Evolutionary conservation across 2,329 filamentous ascomycete genomes (phyloP).

Genomic region (Ophiostoma quercus): DNA sequence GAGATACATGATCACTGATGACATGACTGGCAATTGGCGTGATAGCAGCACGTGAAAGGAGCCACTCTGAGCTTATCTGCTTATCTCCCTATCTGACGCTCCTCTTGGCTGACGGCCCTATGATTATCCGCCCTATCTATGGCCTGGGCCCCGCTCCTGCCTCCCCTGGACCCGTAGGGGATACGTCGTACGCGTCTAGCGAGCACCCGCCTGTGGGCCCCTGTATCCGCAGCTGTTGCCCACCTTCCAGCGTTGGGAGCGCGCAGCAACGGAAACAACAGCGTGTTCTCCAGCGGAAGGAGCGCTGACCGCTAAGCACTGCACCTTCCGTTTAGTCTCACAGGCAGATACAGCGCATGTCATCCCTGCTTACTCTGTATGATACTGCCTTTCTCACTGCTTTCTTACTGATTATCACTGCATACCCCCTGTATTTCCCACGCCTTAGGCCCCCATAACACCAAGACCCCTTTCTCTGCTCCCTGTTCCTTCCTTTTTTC

Average conservation of each 20-base stretch:
- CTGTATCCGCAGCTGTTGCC: conserved; percentile 6
- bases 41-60: conserved; percentile 14
- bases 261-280: conserved; percentile 5
- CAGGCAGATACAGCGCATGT: background rate
- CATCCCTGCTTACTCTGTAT: background rate
- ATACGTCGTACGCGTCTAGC: conserved; percentile 13
- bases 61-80: background rate
- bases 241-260: background rate
- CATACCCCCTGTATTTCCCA: background rate
- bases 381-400: background rate
- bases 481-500: conserved; percentile 19
- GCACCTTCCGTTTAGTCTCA: background rate
- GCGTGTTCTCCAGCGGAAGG: conserved; percentile 9
- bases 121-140: conserved; percentile 15
- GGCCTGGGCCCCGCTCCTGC: background rate
- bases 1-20: background rate
- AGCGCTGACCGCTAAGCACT: background rate
- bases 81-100: background rate
- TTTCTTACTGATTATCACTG: too few species aligned
- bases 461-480: background rate
- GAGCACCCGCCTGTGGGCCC: conserved; percentile 1
- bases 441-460: background rate
- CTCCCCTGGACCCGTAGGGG: conserved; percentile 5
- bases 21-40: conserved; percentile 1
- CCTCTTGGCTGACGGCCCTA: conserved; percentile 11